A percentile compares a stretch with the other conserved stretches of the same genome.
Conservation (phyloP, 2,329 filamentous ascomycete species). For the Beauveria caledonica region DNA sequence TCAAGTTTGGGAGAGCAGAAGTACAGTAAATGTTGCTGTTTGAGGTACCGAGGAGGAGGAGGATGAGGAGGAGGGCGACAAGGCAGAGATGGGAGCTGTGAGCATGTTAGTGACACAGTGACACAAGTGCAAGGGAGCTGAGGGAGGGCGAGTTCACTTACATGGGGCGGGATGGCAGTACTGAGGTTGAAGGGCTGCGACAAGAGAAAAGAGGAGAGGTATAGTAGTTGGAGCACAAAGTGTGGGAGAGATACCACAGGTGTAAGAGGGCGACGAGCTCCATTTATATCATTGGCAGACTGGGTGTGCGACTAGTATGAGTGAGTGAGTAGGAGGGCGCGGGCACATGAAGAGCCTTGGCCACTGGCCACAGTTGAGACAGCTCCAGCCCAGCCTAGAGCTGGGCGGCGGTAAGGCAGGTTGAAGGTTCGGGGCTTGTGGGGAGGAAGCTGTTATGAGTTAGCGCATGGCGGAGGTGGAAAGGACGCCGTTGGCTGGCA, state of each 20-base stretch:
- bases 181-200: background rate
- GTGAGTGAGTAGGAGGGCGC: background rate
- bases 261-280: background rate
- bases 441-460: no score
- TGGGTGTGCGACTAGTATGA: conserved; percentile 6
- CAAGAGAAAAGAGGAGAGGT: background rate
- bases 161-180: background rate
- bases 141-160: background rate
- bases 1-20: background rate
- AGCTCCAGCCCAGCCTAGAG: background rate
- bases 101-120: background rate
- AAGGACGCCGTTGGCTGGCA: no score
- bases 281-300: conserved; percentile 6
- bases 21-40: background rate
- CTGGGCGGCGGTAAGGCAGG: no score
- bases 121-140: background rate
- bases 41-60: background rate
- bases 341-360: background rate
- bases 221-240: background rate
- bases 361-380: background rate
- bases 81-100: background rate
- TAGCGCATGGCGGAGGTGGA: no score
- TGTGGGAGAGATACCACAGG: background rate
- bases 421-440: no score
- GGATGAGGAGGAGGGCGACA: background rate